Conservation (phyloP, 1,139 yeast species). For the Suhomyces panamericanus region DNA sequence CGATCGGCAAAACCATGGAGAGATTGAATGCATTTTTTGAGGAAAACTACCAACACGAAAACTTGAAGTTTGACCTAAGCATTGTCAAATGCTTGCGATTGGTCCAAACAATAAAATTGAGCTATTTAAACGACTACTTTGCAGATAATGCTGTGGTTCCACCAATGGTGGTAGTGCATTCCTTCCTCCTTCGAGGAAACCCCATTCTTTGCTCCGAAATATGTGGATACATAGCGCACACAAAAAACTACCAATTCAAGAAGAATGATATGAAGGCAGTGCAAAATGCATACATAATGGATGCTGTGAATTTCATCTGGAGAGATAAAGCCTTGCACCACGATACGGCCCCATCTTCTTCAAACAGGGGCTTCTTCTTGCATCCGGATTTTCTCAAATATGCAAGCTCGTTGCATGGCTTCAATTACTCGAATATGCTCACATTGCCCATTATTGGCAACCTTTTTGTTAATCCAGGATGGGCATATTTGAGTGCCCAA, state of each 20-base stretch:
- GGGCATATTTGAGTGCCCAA: constrained; percentile 47
- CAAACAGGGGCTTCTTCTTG: constrained; percentile 43
- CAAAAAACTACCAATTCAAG: constrained; percentile 38
- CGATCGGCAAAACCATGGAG: constrained; percentile 13
- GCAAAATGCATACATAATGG: constrained; percentile 59
- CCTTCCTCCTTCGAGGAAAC: constrained; percentile 37
- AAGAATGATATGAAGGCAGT: constrained; percentile 30
- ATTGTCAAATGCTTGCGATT: constrained; percentile 14
- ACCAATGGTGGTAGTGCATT: constrained; percentile 40
- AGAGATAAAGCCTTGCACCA: constrained; percentile 47
- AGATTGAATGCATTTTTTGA: constrained; percentile 11
- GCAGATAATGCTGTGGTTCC: constrained; percentile 27
- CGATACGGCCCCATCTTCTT: constrained; percentile 14
- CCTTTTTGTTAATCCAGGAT: constrained; percentile 56
- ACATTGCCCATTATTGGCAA: constrained; percentile 43
- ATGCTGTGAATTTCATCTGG: constrained; percentile 64
- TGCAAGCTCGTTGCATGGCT: constrained; percentile 35
- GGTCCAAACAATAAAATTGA: constrained; percentile 13
- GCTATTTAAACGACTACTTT: constrained; percentile 15
- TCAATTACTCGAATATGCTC: constrained; percentile 24
- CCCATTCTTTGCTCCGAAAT: constrained; percentile 48
- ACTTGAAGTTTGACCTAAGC: not conserved
- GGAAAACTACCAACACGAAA: not conserved
- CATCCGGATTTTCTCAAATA: constrained; percentile 36
- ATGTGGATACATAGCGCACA: constrained; percentile 50